These are phyloP conservation scores for Botrytis aclada DNA, from an alignment of 2,329 filamentous ascomycete genomes.

Conservation along the genomic window DNA sequence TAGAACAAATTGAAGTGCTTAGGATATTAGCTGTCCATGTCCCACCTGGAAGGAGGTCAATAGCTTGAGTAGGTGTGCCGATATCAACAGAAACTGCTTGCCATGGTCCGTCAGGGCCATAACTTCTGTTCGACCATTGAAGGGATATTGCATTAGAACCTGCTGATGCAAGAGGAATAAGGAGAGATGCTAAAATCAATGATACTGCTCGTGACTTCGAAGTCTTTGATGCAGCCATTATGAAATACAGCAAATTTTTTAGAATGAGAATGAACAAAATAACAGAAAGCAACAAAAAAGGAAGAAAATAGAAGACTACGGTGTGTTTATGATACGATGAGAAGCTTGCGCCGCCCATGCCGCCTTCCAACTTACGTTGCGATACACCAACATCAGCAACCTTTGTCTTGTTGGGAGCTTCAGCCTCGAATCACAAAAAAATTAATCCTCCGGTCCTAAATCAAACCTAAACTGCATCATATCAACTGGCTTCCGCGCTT, in stretches of 20 bases:
- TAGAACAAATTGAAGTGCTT: conserved; percentile 22
- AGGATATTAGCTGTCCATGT: conserved; percentile 21
- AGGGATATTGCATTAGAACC: neutral
- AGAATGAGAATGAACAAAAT: neutral
- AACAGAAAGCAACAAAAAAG: neutral
- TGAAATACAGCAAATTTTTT: neutral
- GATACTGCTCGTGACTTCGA: neutral
- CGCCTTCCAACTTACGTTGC: neutral
- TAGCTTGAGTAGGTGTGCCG: conserved; percentile 20
- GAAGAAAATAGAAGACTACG: neutral
- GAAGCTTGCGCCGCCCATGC: neutral
- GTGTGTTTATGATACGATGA: neutral
- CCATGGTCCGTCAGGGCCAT: conserved; percentile 29
- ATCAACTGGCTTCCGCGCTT: neutral
- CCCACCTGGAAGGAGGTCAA: conserved; percentile 25
- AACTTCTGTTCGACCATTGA: conserved; percentile 24
- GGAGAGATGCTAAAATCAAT: neutral
- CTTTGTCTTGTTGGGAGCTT: neutral
- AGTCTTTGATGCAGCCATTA: neutral
- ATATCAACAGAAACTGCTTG: conserved; percentile 26
- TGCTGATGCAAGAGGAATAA: neutral
- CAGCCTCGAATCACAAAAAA: neutral
- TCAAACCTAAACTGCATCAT: neutral
- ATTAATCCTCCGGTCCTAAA: neutral
- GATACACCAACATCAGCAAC: neutral